Base-by-base conservation (phyloP, 768 basidiomycete species). In the Termitomyces sp. region DNA sequence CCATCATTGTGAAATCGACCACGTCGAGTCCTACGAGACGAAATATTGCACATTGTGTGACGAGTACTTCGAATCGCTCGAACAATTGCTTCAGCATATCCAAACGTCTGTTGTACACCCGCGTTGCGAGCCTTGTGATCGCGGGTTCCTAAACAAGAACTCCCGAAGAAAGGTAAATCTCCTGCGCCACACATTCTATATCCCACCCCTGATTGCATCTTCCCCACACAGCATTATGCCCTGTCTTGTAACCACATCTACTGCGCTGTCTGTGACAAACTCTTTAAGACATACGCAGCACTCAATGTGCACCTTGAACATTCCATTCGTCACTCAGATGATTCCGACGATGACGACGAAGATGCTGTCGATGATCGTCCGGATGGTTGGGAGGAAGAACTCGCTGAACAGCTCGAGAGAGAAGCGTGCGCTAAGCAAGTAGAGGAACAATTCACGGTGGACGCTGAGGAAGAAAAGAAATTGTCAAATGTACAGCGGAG, bases 351-450 rank as follows among this genome's bases (percentile, higher is more conserved):
- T 11, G 60, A 54, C 12, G 54, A 50, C 16, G 60, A 54, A 22
- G 40, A 55, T 5, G 57, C 50, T 6, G 36, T 20, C 8, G 61
- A 55, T 20, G 44, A 40, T 12, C 55, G 20, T 35, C 53, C 60
- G 2, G 40, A 55, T 32, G 63, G 63, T n/a, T 65, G 64, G 64
- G 64, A 62, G 39, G 64, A 65, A 20, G 64, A 62, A n/a, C 22
- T 64, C 6, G 63, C 54, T 4, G 51, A 49, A 7, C 15, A 38
- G 4, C 55, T 51, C 8, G 60, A 65, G 3, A 61, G 20, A 39
- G 60, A 55, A 28, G 57, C 55, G 15, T 48, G 63, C 16, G 42
- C 39, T 7, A 49, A 39, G 4, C 63, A 61, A 7, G 48, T 38
- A 0, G 64, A 62, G 36, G 58, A 57, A 11, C 11, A 15, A 11